Evolutionary conservation across 1,284 basidiomycete species (phyloP), one percentile per base, ranked within the genome.

Genomic region (Ganoderma multipileum): DNA sequence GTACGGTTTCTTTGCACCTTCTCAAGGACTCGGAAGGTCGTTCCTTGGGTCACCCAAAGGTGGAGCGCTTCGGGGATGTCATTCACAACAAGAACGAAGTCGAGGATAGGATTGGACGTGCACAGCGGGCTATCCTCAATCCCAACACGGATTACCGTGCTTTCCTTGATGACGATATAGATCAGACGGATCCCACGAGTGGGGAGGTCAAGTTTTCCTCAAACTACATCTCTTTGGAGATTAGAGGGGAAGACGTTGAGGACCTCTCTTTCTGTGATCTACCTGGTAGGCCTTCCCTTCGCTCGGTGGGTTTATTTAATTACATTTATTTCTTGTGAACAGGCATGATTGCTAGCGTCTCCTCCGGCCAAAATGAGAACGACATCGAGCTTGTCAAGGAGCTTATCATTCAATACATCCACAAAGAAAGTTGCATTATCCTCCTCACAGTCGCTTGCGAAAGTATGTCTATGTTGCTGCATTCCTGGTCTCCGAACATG

Each of bases 191-290:
- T 33, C 2, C 26, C 0, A 75, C 71, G 14, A 61, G 67, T 30
- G 52, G 77, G 2, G 82, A 87, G 65, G 66, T 87, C 0, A 84
- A 83, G 0, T 94, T 93, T 74, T 92, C 91, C 0, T 84, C 77
- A 2, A 90, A 91, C 71, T 86, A 83, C 44, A 86, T 94, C 28
- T 90, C 86, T 0, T 74, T 94, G 18, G 85, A 91, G 64, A 89
- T 95, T 63, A 86, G 84, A 41, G 92, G 92, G 0, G 83, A 84
- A 0, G 87, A 89, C n/a, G 83, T 95, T 0, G 86, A 89, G 0
- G 91, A 95, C 69, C 82, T 95, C 0, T 91, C 91, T 0, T 94
- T 95, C 60, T 80, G 85, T 11, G 91, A 92, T 76, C 79, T 92
- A 1, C 91, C 91, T n/a, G 89, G 91, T 90, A 68, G 28, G 78